Evolutionary conservation across 1,284 basidiomycete species (phyloP), one percentile per base, ranked within the genome.

Genomic region (Fomitopsis pinicola): DNA sequence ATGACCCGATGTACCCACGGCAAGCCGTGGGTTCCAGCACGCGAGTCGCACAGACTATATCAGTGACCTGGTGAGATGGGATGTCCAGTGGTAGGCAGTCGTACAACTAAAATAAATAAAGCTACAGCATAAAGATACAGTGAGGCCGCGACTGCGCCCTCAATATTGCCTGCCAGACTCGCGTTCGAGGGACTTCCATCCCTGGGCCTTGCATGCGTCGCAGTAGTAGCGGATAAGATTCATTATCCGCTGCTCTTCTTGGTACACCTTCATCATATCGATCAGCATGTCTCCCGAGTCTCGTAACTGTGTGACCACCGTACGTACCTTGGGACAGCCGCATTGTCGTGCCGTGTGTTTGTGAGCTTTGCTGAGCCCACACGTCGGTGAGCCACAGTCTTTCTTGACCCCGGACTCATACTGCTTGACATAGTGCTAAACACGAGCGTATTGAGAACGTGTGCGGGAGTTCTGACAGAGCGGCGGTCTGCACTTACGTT

Each of bases 341-440:
- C 72, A 74, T 42, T 62, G 63, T 54, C 67, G 64, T 45, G 66
- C 64, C 8, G 70, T 67, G 62, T 73, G 71, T 42, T 64, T 66
- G 63, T 74, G 72, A 36, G 68, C 68, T 38, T 62, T 60, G 63
- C 71, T 73, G 28, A 72, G 63, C 38, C 64, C 70, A 50, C 72
- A 74, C 44, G 54, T 62, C 55, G 66, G 66, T n/a, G 69, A 71
- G 55, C 66, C 66, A 63, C 72, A 74, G 61, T 74, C 72, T 53
- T 63, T 68, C 62, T 69, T 68, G 66, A 68, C 64, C 40, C 72
- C 72, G 46, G 71, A 69, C 61, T 74, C 72, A 66, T 73, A 73
- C 30, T 68, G 64, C 63, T 74, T 74, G 48, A 74, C 69, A 57
- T 70, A 74, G 63, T 74, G 72, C 71, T 74, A 55, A 33, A 17